Evolutionary conservation across 805 yeast species (phyloP), one percentile per base, ranked within the genome.

Genomic region (Pichia occidentalis): DNA sequence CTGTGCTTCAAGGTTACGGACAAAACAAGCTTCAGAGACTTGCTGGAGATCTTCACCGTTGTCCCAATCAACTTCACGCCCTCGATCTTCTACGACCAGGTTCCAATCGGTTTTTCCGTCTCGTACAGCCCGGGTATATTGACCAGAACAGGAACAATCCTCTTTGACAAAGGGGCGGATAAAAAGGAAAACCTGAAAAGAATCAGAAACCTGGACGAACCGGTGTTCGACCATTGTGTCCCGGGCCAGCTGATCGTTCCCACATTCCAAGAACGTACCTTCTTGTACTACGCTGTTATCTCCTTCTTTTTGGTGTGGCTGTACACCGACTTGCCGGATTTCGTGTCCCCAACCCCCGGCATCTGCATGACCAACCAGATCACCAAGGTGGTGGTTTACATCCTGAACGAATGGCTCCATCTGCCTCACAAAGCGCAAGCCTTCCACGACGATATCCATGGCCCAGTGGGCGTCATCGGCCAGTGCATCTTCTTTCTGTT

Each of bases 181-280:
- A 54, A 63, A n/a, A 52, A 61, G 16, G 57, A 71, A 53, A 70
- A 67, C 57, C 54, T 69, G 33, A 65, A 63, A 39, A 53, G 54
- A 6, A 70, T 77, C 22, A 61, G 69, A n/a, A 64, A 69, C 39
- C 62, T 68, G 32, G 77, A 75, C 44, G 58, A 53, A 30, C 48
- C 63, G 24, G 66, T 87, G 39, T 60, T 68, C 37, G 80, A 80
- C 22, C 73, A 73, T 36, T 70, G 75, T 37, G 80, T 94, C 85
- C 95, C 95, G 13, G 95, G 95, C 25, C 97, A 90, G 65, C 71
- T 92, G 59, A 65, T 92, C 41, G 52, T 81, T 14, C 95, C 95
- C 4, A 59, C 67, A 19, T 85, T 94, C 87, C 62, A 66, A 43
- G 62, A 62, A 42, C 66, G 73, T 51, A 49, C 60, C 20, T 61